A percentile compares a stretch with the other conserved stretches of the same genome.
These are phyloP conservation scores for Pyrrhoderma noxium DNA, from an alignment of 1,284 basidiomycete genomes.

Conservation along the genomic window DNA sequence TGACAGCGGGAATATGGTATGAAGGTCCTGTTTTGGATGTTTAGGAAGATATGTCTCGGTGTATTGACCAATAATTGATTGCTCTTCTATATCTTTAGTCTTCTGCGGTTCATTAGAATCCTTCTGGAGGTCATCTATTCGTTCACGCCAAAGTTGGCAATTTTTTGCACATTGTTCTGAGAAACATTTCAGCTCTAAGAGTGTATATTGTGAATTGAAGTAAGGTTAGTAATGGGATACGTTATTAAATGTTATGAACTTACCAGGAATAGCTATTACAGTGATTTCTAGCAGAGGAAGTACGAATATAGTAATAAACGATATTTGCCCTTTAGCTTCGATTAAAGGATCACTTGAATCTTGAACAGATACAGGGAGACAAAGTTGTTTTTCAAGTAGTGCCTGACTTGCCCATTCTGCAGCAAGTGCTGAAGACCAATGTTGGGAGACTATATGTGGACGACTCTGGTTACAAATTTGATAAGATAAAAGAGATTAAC, in stretches of 20 bases:
- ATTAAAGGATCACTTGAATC: conserved; percentile 57
- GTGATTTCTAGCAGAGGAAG: conserved; percentile 77
- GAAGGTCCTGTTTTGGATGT: conserved; percentile 42
- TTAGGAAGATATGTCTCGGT: conserved; percentile 24
- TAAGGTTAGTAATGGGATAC: no score
- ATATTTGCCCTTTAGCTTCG: conserved; percentile 84
- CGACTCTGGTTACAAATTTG: conserved; percentile 53
- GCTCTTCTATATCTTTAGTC: background rate
- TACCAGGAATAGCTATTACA: conserved; percentile 66
- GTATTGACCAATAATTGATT: conserved; percentile 13
- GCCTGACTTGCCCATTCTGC: conserved; percentile 89
- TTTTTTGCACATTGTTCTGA: conserved; percentile 60
- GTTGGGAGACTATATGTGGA: conserved; percentile 82
- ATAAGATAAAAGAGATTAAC: conserved; percentile 1
- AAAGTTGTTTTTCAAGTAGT: conserved; percentile 68
- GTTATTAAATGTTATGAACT: conserved; percentile 22
- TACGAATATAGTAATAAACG: conserved; percentile 79
- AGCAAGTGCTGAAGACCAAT: conserved; percentile 84
- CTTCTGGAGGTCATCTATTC: conserved; percentile 35
- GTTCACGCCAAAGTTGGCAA: conserved; percentile 55
- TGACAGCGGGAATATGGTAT: conserved; percentile 55
- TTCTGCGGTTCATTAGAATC: background rate
- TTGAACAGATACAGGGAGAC: conserved; percentile 67
- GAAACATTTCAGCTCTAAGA: conserved; percentile 55
- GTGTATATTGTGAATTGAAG: conserved; percentile 1